phyloP scores from a whole-genome alignment of 169 alveolate species.

The Eimeria maxima region DNA sequence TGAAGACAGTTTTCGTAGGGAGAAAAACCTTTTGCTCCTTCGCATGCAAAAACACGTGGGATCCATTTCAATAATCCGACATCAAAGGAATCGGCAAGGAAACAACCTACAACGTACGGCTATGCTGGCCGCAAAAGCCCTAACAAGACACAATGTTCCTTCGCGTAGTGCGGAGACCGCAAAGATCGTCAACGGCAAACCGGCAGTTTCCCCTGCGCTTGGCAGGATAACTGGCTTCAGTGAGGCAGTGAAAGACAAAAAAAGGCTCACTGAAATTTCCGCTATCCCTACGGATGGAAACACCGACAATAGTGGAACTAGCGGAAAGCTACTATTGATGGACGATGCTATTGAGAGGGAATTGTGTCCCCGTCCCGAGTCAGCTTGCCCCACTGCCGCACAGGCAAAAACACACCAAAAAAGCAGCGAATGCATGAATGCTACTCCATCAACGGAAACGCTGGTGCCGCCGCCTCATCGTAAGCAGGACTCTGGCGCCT shows the following conservation, averaged over 20 bases:
- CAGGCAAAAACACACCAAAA: neutral
- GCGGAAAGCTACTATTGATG: neutral
- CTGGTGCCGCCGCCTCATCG: neutral
- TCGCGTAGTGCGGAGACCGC: neutral
- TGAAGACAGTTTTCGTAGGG: constrained; percentile 49
- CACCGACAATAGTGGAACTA: neutral
- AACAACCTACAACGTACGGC: neutral
- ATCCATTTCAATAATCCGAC: neutral
- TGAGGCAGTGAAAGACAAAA: neutral
- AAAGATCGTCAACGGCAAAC: neutral
- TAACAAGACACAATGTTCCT: neutral
- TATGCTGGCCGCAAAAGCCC: neutral
- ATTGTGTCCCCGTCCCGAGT: neutral
- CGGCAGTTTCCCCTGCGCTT: neutral
- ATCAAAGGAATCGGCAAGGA: neutral
- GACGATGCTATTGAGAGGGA: neutral
- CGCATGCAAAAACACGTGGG: constrained; percentile 33
- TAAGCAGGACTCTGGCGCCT: neutral
- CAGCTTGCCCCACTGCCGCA: neutral
- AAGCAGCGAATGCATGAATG: neutral
- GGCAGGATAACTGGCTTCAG: neutral
- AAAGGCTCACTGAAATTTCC: neutral
- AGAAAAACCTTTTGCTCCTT: constrained; percentile 20
- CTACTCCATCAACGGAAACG: neutral
- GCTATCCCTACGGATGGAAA: neutral